Conservation (phyloP, 1,284 basidiomycete genomes). For the Lentinus polychrous region DNA sequence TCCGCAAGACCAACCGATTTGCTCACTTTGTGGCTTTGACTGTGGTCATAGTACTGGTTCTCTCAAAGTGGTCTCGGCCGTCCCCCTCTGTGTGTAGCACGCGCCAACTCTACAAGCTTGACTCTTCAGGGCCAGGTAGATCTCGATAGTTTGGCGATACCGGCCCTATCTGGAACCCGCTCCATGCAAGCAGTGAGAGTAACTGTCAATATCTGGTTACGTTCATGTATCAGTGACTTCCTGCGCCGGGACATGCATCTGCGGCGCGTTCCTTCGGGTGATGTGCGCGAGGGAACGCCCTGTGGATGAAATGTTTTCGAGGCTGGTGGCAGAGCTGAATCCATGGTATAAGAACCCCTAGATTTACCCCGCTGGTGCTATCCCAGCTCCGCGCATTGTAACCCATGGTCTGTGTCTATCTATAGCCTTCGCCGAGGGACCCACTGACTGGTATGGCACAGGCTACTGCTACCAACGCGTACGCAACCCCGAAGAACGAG, state of each 20-base stretch:
- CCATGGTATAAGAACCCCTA: not conserved
- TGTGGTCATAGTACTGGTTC: no score
- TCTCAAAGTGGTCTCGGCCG: no score
- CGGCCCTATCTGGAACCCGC: not conserved
- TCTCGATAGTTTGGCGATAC: not conserved
- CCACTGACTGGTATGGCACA: not conserved
- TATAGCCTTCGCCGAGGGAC: not conserved
- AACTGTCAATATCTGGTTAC: not conserved
- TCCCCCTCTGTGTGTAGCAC: no score
- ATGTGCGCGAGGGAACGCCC: not conserved
- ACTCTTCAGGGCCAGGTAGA: no score
- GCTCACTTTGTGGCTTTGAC: no score
- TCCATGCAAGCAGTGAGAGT: not conserved
- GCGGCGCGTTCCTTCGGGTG: not conserved
- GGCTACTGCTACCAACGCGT: constrained; percentile 33
- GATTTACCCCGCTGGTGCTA: not conserved
- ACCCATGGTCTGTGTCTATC: not conserved
- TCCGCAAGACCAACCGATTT: no score
- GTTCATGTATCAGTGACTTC: not conserved
- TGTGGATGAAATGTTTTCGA: constrained; percentile 1
- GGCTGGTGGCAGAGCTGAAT: not conserved
- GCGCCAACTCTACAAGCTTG: no score
- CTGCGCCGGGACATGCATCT: not conserved
- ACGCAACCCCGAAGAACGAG: constrained; percentile 30
- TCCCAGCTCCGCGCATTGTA: constrained; percentile 1